A percentile compares a stretch with the other conserved stretches of the same genome.
Conservation (phyloP, 306 rosid species). For the Ziziphus jujuba region DNA sequence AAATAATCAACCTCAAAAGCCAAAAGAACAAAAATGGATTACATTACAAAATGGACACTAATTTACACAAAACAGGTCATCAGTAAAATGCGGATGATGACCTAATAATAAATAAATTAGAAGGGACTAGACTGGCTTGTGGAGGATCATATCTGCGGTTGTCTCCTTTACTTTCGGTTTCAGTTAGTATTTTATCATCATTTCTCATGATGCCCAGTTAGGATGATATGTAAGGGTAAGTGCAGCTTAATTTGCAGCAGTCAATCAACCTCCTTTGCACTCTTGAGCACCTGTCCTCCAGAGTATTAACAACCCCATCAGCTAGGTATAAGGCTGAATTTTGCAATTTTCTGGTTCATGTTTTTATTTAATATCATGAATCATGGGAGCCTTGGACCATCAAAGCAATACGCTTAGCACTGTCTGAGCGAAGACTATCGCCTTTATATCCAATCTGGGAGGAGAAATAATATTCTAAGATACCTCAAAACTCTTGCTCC, state of each 20-base stretch:
- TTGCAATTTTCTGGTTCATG: slow-evolving; percentile 39
- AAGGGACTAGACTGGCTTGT: slow-evolving; percentile 34
- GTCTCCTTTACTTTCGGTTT: slow-evolving; percentile 25
- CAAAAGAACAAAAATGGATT: slow-evolving; percentile 24
- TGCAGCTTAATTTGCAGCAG: slow-evolving; percentile 27
- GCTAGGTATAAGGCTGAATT: slow-evolving; percentile 27
- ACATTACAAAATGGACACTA: slow-evolving; percentile 41
- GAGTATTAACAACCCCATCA: slow-evolving; percentile 44
- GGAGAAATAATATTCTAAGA: slow-evolving; percentile 37
- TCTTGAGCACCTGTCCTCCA: slow-evolving; percentile 43
- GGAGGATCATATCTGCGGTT: slow-evolving; percentile 22
- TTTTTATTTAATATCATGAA: slow-evolving; percentile 54
- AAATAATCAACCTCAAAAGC: not conserved
- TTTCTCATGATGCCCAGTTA: slow-evolving; percentile 14
- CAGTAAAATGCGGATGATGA: slow-evolving; percentile 32
- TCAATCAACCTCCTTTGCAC: slow-evolving; percentile 44
- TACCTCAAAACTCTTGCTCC: slow-evolving; percentile 25
- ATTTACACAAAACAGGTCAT: slow-evolving; percentile 54
- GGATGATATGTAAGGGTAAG: slow-evolving; percentile 22
- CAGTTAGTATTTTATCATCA: slow-evolving; percentile 14
- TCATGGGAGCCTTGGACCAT: slow-evolving; percentile 72
- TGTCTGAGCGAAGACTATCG: slow-evolving; percentile 65
- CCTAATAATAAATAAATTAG: slow-evolving; percentile 39
- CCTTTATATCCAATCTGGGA: slow-evolving; percentile 75
- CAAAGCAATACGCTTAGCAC: slow-evolving; percentile 71